These are phyloP conservation scores for Mycena chlorophos DNA, from an alignment of 768 basidiomycete species.

Conservation along the genomic window DNA sequence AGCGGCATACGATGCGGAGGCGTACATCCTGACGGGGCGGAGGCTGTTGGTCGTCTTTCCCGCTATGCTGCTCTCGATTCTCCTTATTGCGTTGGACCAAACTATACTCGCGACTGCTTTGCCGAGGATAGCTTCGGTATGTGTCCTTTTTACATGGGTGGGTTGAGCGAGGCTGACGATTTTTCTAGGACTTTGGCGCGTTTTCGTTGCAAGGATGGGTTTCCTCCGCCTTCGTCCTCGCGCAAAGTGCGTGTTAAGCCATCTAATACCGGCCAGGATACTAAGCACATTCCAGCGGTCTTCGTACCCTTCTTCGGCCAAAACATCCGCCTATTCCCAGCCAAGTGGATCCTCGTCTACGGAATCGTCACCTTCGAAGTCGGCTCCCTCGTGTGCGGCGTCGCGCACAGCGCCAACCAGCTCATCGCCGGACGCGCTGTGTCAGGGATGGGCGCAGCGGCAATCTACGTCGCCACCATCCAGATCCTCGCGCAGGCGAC, in stretches of 20 bases:
- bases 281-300: conserved; percentile 1
- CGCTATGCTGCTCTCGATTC: conserved; percentile 2
- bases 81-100: conserved; percentile 12
- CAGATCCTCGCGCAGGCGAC: conserved; percentile 33
- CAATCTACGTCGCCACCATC: conserved; percentile 29
- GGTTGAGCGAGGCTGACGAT: no score
- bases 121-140: conserved; percentile 8
- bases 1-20: no score
- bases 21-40: no score
- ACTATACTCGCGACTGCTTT: conserved; percentile 14
- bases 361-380: conserved; percentile 7
- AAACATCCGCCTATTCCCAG: conserved; percentile 3
- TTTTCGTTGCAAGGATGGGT: conserved; percentile 1
- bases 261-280: neutral
- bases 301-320: conserved; percentile 16
- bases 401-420: conserved; percentile 9
- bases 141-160: neutral
- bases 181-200: neutral
- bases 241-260: neutral
- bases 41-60: neutral
- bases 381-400: conserved; percentile 35
- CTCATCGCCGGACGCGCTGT: conserved; percentile 10
- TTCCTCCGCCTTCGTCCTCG: neutral
- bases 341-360: conserved; percentile 6
- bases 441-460: conserved; percentile 10